Evolutionary conservation across 2,329 filamentous ascomycete genomes (phyloP).

Genomic region (Camillea tinctor): DNA sequence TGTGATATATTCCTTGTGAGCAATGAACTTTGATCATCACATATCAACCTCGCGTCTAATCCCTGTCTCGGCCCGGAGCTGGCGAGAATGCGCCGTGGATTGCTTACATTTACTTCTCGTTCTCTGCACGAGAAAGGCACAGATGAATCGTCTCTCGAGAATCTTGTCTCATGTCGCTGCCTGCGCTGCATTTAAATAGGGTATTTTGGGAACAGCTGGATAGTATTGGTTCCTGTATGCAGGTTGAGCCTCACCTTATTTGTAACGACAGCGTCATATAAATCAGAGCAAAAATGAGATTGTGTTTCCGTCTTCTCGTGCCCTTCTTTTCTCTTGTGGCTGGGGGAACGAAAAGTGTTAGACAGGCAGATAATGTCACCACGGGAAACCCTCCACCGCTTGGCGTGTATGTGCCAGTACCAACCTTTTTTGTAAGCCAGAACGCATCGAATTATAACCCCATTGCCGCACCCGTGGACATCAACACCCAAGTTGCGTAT

Average conservation of each 20-base stretch:
- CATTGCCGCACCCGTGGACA: conserved; percentile 52
- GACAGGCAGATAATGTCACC: conserved; percentile 11
- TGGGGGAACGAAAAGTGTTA: conserved; percentile 7
- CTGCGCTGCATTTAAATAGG: not conserved
- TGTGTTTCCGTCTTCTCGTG: conserved; percentile 3
- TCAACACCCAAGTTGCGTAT: conserved; percentile 57
- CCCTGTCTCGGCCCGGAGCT: not conserved
- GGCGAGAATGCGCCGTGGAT: not conserved
- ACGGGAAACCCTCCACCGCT: conserved; percentile 40
- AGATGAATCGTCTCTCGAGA: not conserved
- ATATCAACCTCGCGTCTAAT: not conserved
- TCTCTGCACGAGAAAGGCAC: not conserved
- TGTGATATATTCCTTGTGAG: not conserved
- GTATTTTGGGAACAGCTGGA: not conserved
- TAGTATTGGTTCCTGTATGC: not conserved
- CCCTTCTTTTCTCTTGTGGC: conserved; percentile 7
- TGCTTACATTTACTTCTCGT: not conserved
- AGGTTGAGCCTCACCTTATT: not conserved
- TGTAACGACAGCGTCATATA: not conserved
- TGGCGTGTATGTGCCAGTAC: conserved; percentile 60
- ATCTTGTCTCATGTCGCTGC: not conserved
- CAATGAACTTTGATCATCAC: not conserved
- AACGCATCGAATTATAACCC: conserved; percentile 41
- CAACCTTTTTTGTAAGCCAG: conserved; percentile 56
- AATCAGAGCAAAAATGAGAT: conserved; percentile 7